These are phyloP conservation scores for Cyberlindnera maritima DNA, from an alignment of 805 yeast species.

Conservation along the genomic window DNA sequence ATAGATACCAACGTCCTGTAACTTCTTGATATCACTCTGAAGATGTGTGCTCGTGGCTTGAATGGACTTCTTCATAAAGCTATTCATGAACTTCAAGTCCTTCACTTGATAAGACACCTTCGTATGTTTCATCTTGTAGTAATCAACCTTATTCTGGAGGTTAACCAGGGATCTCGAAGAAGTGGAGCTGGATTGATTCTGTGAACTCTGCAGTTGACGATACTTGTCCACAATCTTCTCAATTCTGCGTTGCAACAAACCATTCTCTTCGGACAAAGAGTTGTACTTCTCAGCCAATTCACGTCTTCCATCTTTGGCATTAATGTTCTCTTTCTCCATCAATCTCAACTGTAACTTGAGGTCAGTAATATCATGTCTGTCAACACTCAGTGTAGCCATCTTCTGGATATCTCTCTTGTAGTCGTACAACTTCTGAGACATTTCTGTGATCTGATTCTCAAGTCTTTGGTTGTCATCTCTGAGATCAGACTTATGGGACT, in stretches of 20 bases:
- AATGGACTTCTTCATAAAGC: slow-evolving; percentile 31
- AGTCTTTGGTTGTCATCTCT: slow-evolving; percentile 32
- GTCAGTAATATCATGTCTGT: slow-evolving; percentile 12
- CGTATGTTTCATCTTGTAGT: slow-evolving; percentile 45
- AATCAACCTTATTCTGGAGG: slow-evolving; percentile 40
- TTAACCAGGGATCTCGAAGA: background rate
- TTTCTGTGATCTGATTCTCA: slow-evolving; percentile 29
- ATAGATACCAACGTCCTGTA: slow-evolving; percentile 28
- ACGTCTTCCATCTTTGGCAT: slow-evolving; percentile 32
- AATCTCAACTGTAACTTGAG: slow-evolving; percentile 15
- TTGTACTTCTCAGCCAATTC: slow-evolving; percentile 30
- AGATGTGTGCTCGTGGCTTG: slow-evolving; percentile 25
- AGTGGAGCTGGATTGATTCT: slow-evolving; percentile 19
- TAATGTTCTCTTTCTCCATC: slow-evolving; percentile 23
- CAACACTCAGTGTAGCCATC: slow-evolving; percentile 9
- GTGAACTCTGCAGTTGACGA: slow-evolving; percentile 27
- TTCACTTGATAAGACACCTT: slow-evolving; percentile 37
- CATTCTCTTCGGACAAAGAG: slow-evolving; percentile 26
- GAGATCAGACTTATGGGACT: slow-evolving; percentile 31
- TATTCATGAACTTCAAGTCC: slow-evolving; percentile 35
- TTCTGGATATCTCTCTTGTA: slow-evolving; percentile 23
- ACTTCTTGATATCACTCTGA: slow-evolving; percentile 26
- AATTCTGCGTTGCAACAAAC: slow-evolving; percentile 29
- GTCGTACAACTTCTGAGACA: slow-evolving; percentile 33
- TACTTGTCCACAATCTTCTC: slow-evolving; percentile 30